These are phyloP conservation scores for Coprinellus micaceus DNA, from an alignment of 768 basidiomycete species.

Conservation along the genomic window DNA sequence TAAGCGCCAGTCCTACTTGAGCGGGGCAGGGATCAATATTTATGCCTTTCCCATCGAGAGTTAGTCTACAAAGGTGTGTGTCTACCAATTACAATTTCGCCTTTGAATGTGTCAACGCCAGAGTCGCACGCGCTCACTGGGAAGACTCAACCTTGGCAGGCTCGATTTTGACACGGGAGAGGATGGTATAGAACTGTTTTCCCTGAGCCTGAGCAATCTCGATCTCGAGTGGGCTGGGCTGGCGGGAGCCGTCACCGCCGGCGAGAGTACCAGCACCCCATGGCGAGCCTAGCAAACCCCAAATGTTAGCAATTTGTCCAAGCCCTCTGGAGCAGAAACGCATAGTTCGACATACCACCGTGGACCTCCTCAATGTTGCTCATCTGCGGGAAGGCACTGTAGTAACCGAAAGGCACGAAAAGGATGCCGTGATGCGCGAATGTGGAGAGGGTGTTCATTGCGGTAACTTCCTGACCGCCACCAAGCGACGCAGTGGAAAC, in stretches of 20 bases:
- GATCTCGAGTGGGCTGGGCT: constrained; percentile 54
- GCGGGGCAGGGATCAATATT: not conserved
- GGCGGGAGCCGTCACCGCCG: constrained; percentile 51
- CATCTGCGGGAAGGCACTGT: constrained; percentile 24
- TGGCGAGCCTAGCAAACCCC: constrained; percentile 76
- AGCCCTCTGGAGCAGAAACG: no score
- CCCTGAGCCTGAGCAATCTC: constrained; percentile 59
- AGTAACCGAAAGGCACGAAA: constrained; percentile 38
- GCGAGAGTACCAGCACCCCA: constrained; percentile 80
- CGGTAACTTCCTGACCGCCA: constrained; percentile 67
- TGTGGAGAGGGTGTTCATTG: constrained; percentile 43
- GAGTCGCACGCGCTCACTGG: not conserved
- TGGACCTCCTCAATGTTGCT: constrained; percentile 48
- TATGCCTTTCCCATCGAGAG: not conserved
- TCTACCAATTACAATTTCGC: constrained; percentile 6
- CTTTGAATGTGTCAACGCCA: constrained; percentile 3
- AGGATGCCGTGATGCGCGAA: constrained; percentile 60
- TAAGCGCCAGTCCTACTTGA: not conserved
- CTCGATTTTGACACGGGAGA: constrained; percentile 36
- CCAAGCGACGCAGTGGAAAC: constrained; percentile 63
- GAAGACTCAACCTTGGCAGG: not conserved
- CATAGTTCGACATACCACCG: constrained; percentile 65
- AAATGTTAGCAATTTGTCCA: no score
- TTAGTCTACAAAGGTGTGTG: not conserved
- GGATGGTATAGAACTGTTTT: constrained; percentile 47